Evolutionary conservation across 768 basidiomycete genomes (phyloP).

Genomic region (Jaapia argillacea): DNA sequence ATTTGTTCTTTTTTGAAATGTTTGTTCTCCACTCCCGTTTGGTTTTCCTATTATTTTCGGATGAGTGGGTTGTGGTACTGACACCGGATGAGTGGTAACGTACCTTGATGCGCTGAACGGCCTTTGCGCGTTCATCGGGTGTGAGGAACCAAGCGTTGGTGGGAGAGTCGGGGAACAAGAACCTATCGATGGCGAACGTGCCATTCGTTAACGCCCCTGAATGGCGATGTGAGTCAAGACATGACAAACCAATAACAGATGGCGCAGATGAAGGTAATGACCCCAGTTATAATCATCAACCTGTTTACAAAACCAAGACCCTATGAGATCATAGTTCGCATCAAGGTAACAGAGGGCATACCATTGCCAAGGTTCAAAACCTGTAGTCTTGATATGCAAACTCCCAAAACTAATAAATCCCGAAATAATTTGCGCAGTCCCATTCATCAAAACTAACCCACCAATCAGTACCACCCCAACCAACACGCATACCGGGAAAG

Average conservation of each 20-base stretch:
- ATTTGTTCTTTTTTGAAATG: constrained; percentile 72
- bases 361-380: constrained; percentile 73
- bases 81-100: neutral
- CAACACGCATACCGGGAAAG: neutral
- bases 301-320: constrained; percentile 17
- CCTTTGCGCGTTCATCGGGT: constrained; percentile 47
- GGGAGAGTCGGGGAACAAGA: constrained; percentile 68
- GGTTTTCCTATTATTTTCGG: constrained; percentile 53
- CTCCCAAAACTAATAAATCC: constrained; percentile 62
- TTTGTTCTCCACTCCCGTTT: constrained; percentile 79
- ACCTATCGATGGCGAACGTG: constrained; percentile 27
- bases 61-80: neutral
- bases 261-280: constrained; percentile 42
- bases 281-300: constrained; percentile 66
- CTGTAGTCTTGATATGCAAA: constrained; percentile 45
- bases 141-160: constrained; percentile 71
- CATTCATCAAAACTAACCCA: constrained; percentile 59
- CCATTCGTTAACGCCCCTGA: neutral
- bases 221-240: neutral
- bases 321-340: neutral
- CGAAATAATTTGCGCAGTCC: constrained; percentile 64
- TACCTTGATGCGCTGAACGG: constrained; percentile 57
- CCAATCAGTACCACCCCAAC: constrained; percentile 1
- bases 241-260: constrained; percentile 43
- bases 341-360: constrained; percentile 9